Evolutionary conservation across 148 eudicot species (phyloP).

Genomic region (Hydrangea macrophylla): DNA sequence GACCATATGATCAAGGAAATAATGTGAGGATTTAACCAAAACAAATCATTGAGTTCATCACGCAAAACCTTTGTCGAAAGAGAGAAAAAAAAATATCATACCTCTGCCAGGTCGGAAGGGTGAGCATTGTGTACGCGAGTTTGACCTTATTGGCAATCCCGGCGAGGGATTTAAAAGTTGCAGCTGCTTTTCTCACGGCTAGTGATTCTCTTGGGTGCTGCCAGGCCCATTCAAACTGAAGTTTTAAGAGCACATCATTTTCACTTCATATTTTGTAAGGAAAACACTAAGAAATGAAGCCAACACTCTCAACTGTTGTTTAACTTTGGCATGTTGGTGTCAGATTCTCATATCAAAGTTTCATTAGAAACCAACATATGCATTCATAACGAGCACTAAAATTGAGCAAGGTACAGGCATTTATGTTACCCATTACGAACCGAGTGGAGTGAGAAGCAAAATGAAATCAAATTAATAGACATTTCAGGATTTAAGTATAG

Average conservation of each 20-base stretch:
- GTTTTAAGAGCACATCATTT: neutral
- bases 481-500: no score
- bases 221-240: constrained; percentile 99
- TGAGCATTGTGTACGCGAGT: constrained; percentile 78
- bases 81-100: constrained; percentile 23
- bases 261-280: neutral
- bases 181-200: constrained; percentile 69
- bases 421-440: no score
- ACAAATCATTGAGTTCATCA: no score
- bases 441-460: neutral
- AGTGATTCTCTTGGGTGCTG: constrained; percentile 87
- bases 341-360: neutral
- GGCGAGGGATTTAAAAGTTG: constrained; percentile 60
- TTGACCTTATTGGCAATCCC: constrained; percentile 83
- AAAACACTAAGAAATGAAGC: neutral
- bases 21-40: no score
- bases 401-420: no score
- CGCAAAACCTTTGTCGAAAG: no score
- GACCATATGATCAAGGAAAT: constrained; percentile 16
- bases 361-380: no score
- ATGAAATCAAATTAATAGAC: neutral
- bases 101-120: constrained; percentile 85
- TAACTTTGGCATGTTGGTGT: neutral
- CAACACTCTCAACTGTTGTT: neutral
- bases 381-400: no score